Conservation (phyloP, 176 grass and related monocot species). For the Carex parvula region DNA sequence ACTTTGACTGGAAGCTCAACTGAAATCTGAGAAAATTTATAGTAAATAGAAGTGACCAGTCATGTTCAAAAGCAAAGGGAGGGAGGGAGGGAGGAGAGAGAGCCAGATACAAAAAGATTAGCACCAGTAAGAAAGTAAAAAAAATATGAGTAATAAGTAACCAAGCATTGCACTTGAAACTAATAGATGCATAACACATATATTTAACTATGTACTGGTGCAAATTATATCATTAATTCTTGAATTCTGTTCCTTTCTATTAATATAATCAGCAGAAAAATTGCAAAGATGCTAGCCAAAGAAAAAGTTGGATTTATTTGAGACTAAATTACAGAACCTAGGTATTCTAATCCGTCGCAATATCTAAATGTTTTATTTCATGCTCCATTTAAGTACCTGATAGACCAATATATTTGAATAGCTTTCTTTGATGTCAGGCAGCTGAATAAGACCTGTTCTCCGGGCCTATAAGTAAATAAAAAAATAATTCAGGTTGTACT, state of each 20-base stretch:
- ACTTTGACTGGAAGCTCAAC: slow-evolving; percentile 53
- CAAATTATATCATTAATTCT: background rate
- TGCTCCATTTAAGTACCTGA: slow-evolving; percentile 52
- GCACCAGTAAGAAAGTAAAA: background rate
- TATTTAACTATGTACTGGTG: background rate
- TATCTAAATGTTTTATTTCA: background rate
- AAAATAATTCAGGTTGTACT: no score
- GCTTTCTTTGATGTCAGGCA: slow-evolving; percentile 66
- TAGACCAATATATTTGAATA: slow-evolving; percentile 81
- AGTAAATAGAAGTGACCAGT: slow-evolving; percentile 20
- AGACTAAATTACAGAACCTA: background rate
- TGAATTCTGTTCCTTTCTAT: background rate
- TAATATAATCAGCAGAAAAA: background rate
- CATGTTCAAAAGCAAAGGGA: background rate
- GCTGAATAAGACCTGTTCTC: slow-evolving; percentile 61
- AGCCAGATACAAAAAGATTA: background rate
- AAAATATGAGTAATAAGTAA: background rate
- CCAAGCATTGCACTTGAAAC: background rate
- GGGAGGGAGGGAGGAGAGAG: no score
- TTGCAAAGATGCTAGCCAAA: background rate
- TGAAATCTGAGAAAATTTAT: slow-evolving; percentile 49
- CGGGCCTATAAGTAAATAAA: slow-evolving; percentile 54
- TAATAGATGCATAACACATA: background rate
- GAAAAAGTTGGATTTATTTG: background rate
- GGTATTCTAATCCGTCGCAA: background rate